Conservation (phyloP, 768 basidiomycete genomes). For the Trametes gibbosa region DNA sequence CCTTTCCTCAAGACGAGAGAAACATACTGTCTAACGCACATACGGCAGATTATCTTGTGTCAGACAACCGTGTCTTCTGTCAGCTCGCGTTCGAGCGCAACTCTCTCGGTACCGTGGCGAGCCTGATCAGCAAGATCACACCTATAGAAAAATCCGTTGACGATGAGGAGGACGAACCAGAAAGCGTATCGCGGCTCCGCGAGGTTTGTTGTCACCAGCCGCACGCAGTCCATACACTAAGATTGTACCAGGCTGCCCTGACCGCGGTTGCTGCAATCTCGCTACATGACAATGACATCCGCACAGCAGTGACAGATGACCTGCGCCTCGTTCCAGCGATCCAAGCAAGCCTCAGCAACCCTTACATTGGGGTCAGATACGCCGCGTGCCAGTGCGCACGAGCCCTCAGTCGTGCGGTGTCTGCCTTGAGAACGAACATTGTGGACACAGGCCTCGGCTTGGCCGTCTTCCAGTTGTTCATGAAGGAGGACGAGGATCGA, state of each 20-base stretch:
- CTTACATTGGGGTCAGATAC: conserved; percentile 72
- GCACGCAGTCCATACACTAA: not conserved
- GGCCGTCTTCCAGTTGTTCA: conserved; percentile 60
- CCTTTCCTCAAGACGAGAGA: not conserved
- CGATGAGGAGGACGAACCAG: conserved; percentile 72
- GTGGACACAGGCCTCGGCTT: conserved; percentile 80
- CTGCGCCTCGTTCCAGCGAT: conserved; percentile 55
- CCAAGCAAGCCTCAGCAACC: conserved; percentile 53
- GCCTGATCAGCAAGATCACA: conserved; percentile 52
- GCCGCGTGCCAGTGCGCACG: conserved; percentile 86
- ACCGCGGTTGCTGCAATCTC: conserved; percentile 70
- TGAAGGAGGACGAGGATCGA: conserved; percentile 57
- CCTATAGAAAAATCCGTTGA: conserved; percentile 44
- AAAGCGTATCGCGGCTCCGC: conserved; percentile 53
- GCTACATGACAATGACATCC: conserved; percentile 70
- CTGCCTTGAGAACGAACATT: conserved; percentile 79
- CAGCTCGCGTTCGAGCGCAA: conserved; percentile 69
- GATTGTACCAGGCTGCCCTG: conserved; percentile 56
- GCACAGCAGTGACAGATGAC: conserved; percentile 62
- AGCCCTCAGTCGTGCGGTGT: conserved; percentile 74
- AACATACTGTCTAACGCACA: not conserved
- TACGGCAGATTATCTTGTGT: conserved; percentile 57
- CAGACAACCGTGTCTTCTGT: conserved; percentile 67
- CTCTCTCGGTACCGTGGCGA: conserved; percentile 53
- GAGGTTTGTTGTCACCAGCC: conserved; percentile 44